Conservation (phyloP, 768 basidiomycete genomes). For the Sarcodon aspratus region DNA sequence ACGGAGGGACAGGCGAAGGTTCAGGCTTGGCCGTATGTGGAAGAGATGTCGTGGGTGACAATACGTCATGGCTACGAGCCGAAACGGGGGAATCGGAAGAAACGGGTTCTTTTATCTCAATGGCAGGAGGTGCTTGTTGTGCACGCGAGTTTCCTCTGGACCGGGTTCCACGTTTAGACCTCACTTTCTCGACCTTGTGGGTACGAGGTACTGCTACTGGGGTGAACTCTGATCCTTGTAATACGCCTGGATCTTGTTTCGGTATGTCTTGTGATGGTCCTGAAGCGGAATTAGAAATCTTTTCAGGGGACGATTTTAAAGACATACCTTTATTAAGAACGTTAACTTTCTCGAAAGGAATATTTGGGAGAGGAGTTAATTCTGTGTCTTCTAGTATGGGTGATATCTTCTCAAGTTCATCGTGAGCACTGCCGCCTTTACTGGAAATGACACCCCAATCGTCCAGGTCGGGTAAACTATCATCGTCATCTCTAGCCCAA, state of each 20-base stretch:
- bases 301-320: neutral
- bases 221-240: neutral
- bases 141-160: neutral
- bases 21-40: conserved; percentile 5
- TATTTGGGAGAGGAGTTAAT: conserved; percentile 49
- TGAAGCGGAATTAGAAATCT: too few relatives aligned
- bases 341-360: conserved; percentile 11
- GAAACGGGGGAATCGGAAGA: neutral
- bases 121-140: neutral
- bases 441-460: conserved; percentile 69
- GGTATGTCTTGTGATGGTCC: neutral
- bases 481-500: conserved; percentile 84
- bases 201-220: conserved; percentile 5
- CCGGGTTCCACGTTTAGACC: neutral
- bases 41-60: conserved; percentile 5
- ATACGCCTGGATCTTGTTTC: neutral
- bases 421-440: neutral
- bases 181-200: neutral
- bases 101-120: neutral
- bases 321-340: conserved; percentile 1
- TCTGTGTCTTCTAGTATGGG: conserved; percentile 52
- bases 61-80: neutral
- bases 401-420: conserved; percentile 29
- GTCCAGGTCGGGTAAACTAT: conserved; percentile 68
- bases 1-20: conserved; percentile 4